A percentile compares a stretch with the other conserved stretches of the same genome.
phyloP scores from a whole-genome alignment of 2,329 filamentous ascomycete species.

The Claviceps sp. region DNA sequence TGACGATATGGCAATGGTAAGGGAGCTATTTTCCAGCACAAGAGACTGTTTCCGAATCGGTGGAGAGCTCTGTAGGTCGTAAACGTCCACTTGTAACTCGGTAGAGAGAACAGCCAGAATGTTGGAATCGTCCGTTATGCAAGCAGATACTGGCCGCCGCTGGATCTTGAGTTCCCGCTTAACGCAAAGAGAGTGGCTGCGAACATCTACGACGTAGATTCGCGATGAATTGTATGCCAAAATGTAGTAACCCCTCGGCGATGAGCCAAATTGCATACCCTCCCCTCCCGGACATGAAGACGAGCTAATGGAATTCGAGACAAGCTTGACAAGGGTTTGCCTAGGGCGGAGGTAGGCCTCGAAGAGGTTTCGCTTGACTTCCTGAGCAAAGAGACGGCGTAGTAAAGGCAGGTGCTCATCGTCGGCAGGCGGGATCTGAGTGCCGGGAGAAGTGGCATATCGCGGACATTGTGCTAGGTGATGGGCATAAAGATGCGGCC shows the following conservation, averaged over 20 bases:
- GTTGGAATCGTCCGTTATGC: constrained; percentile 65
- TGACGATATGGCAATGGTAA: constrained; percentile 67
- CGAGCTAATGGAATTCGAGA: constrained; percentile 74
- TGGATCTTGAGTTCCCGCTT: constrained; percentile 69
- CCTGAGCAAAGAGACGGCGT: constrained; percentile 51
- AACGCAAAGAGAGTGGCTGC: constrained; percentile 45
- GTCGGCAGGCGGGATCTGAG: constrained; percentile 22
- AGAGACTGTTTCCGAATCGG: constrained; percentile 63
- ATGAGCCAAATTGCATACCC: constrained; percentile 73
- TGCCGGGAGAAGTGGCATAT: constrained; percentile 37
- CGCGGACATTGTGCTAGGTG: constrained; percentile 50
- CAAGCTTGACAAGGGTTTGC: constrained; percentile 61
- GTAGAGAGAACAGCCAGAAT: constrained; percentile 68
- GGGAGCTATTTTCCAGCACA: constrained; percentile 63
- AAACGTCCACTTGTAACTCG: constrained; percentile 78
- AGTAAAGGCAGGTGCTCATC: constrained; percentile 44
- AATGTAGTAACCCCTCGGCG: constrained; percentile 59
- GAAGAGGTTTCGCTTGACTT: constrained; percentile 67
- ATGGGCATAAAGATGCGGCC: constrained; percentile 47
- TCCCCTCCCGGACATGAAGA: constrained; percentile 74
- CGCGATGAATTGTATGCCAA: constrained; percentile 77
- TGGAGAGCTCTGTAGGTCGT: constrained; percentile 51
- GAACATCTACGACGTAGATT: constrained; percentile 64
- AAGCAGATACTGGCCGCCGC: constrained; percentile 60
- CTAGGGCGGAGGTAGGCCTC: constrained; percentile 59